Percentiles rank a stretch among this genome's conserved stretches.
Evolutionary conservation across 2,329 filamentous ascomycete species (phyloP).

Genomic region (Cercospora brassicicola): DNA sequence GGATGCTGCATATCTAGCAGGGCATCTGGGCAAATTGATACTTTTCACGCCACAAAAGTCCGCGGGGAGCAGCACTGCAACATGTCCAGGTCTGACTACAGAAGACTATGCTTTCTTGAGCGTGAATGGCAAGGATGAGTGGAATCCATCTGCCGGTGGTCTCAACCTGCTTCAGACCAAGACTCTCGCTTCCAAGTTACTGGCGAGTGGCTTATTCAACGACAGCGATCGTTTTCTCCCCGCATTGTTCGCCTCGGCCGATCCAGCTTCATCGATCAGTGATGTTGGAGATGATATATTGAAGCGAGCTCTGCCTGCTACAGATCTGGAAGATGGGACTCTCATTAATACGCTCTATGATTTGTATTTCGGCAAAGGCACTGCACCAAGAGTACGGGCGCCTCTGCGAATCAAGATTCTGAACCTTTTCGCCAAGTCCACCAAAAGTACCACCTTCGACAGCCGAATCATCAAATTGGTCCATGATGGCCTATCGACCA

Average conservation of each 20-base stretch:
- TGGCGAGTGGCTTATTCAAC: constrained; percentile 82
- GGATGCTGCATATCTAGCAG: constrained; percentile 72
- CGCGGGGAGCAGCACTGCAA: constrained; percentile 31
- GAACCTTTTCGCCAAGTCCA: constrained; percentile 72
- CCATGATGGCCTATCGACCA: constrained; percentile 60
- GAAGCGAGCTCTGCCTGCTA: constrained; percentile 68
- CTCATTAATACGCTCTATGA: constrained; percentile 68
- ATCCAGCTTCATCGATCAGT: constrained; percentile 75
- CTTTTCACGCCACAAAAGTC: constrained; percentile 56
- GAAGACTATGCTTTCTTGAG: constrained; percentile 70
- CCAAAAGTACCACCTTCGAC: constrained; percentile 68
- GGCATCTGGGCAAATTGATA: constrained; percentile 75
- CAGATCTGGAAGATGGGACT: constrained; percentile 68
- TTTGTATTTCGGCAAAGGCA: constrained; percentile 66
- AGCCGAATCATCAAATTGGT: constrained; percentile 69
- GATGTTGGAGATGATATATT: constrained; percentile 86
- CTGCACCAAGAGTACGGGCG: constrained; percentile 56
- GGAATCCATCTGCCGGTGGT: constrained; percentile 63
- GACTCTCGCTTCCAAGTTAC: constrained; percentile 65
- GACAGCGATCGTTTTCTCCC: constrained; percentile 82
- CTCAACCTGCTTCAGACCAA: constrained; percentile 70
- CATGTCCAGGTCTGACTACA: constrained; percentile 62
- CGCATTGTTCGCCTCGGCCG: constrained; percentile 78
- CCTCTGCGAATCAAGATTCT: constrained; percentile 77
- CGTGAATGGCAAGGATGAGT: constrained; percentile 66